Conservation (phyloP, 2,329 filamentous ascomycete species). For the Aureobasidium mangrovei region DNA sequence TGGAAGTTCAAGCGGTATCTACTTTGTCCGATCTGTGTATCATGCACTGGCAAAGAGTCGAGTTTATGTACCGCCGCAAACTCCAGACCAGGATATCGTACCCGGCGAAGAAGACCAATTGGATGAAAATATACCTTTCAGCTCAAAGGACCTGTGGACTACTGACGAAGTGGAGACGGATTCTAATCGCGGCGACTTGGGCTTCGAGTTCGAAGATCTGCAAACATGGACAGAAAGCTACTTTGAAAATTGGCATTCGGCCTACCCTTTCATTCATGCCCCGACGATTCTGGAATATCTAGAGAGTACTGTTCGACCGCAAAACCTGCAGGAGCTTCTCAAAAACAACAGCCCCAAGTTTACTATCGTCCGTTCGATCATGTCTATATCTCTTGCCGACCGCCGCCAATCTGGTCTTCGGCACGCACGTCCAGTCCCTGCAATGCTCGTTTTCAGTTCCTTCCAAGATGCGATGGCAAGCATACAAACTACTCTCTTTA, state of each 20-base stretch:
- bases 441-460: conserved; percentile 39
- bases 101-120: conserved; percentile 51
- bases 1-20: conserved; percentile 51
- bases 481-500: conserved; percentile 39
- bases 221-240: conserved; percentile 43
- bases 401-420: conserved; percentile 33
- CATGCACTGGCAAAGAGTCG: conserved; percentile 33
- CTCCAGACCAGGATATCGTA: conserved; percentile 36
- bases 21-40: conserved; percentile 50
- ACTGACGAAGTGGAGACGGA: conserved; percentile 28
- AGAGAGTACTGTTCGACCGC: conserved; percentile 34
- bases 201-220: conserved; percentile 10
- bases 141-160: conserved; percentile 22
- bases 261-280: conserved; percentile 49
- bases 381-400: conserved; percentile 48
- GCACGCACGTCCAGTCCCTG: conserved; percentile 30
- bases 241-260: conserved; percentile 50
- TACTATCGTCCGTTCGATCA: conserved; percentile 40
- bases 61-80: neutral
- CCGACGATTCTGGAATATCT: conserved; percentile 42
- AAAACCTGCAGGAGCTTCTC: conserved; percentile 25
- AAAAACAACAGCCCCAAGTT: conserved; percentile 22
- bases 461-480: conserved; percentile 44
- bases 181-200: conserved; percentile 42
- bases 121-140: conserved; percentile 21